Evolutionary conservation across 2,329 filamentous ascomycete genomes (phyloP).

Genomic region (Fusarium euwallaceae): DNA sequence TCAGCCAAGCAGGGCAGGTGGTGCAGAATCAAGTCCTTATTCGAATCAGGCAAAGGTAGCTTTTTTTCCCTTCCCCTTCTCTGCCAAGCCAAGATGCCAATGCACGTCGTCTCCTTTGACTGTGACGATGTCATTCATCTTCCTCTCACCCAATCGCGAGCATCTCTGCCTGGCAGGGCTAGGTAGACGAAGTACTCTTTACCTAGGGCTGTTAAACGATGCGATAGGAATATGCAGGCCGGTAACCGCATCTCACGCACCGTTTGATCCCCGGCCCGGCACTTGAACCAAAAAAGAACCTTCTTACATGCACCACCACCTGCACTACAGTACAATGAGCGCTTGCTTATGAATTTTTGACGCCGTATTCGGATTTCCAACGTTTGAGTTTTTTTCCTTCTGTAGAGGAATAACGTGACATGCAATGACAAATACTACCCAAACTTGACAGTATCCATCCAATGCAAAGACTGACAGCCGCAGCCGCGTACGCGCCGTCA

Average conservation of each 20-base stretch:
- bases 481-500: background rate
- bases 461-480: background rate
- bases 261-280: slow-evolving; percentile 1
- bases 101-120: background rate
- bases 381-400: background rate
- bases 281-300: background rate
- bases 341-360: background rate
- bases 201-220: background rate
- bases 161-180: background rate
- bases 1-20: slow-evolving; percentile 5
- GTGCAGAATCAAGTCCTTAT: slow-evolving; percentile 20
- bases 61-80: too few relatives aligned
- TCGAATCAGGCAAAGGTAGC: slow-evolving; percentile 35
- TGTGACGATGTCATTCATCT: background rate
- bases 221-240: background rate
- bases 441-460: background rate
- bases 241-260: background rate
- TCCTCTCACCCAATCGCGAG: slow-evolving; percentile 21
- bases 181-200: background rate
- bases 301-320: background rate
- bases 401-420: background rate
- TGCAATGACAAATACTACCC: background rate
- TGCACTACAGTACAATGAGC: background rate
- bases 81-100: too few relatives aligned
- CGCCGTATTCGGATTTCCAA: slow-evolving; percentile 9